Evolutionary conservation across 164 flowering plant species (phyloP).

Genomic region (Stephania cephalantha): DNA sequence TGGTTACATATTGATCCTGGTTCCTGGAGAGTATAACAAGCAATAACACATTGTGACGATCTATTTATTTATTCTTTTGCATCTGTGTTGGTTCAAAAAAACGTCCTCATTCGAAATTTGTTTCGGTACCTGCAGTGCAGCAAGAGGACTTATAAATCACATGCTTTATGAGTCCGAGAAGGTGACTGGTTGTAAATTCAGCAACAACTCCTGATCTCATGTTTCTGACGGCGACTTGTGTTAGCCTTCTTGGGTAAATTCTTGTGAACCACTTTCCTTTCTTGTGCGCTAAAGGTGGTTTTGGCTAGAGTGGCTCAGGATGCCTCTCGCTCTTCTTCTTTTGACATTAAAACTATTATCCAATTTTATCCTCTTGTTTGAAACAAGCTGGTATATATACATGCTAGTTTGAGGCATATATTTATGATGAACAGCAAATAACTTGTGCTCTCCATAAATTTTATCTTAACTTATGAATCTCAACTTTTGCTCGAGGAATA

Average conservation of each 20-base stretch:
- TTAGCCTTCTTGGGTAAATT: neutral
- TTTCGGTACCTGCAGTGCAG: conserved; percentile 60
- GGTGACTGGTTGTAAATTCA: conserved; percentile 83
- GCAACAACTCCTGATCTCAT: conserved; percentile 36
- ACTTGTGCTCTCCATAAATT: no score
- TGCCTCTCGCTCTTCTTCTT: neutral
- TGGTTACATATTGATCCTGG: neutral
- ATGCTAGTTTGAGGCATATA: neutral
- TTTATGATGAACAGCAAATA: no score
- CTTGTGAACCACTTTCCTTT: neutral
- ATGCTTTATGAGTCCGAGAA: conserved; percentile 73
- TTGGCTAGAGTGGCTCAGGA: neutral
- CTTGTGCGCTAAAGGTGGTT: neutral
- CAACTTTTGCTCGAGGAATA: no score
- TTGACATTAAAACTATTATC: neutral
- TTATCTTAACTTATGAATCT: no score
- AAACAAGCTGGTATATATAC: neutral
- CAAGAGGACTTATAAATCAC: conserved; percentile 98
- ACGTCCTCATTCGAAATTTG: conserved; percentile 4
- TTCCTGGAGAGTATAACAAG: neutral
- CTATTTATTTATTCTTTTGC: neutral
- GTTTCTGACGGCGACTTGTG: neutral
- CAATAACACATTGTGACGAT: neutral
- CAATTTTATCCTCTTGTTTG: neutral
- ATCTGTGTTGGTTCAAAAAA: neutral